Conservation (phyloP, 2,329 filamentous ascomycete genomes). For the Microdochium paspali region DNA sequence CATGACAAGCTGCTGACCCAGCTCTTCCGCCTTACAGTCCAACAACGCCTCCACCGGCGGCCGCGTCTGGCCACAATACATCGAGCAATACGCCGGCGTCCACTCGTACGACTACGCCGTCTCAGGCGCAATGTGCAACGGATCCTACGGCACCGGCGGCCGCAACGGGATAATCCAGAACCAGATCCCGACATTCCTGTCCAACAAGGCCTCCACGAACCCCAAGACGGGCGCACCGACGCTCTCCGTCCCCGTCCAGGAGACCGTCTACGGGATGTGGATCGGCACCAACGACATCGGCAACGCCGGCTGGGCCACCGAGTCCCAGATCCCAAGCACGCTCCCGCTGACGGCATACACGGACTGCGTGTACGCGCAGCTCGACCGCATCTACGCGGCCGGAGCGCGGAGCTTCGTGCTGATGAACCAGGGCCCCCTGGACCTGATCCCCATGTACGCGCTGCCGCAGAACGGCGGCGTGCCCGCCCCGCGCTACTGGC, state of each 20-base stretch:
- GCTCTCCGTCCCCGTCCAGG: constrained; percentile 42
- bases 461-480: constrained; percentile 32
- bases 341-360: constrained; percentile 43
- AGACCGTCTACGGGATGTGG: constrained; percentile 50
- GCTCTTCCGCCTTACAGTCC: neutral
- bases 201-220: constrained; percentile 12
- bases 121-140: constrained; percentile 11
- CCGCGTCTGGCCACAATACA: constrained; percentile 7
- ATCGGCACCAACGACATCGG: constrained; percentile 56
- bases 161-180: constrained; percentile 5
- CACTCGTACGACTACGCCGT: constrained; percentile 12
- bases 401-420: constrained; percentile 50
- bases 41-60: constrained; percentile 3
- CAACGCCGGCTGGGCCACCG: constrained; percentile 39
- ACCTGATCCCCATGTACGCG: constrained; percentile 44
- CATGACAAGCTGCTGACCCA: neutral
- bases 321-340: constrained; percentile 32
- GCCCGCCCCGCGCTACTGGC: constrained; percentile 32
- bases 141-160: constrained; percentile 4
- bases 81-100: constrained; percentile 8
- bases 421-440: constrained; percentile 42
- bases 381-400: constrained; percentile 37
- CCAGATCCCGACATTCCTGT: constrained; percentile 7
- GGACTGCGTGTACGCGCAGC: constrained; percentile 40
- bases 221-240: constrained; percentile 57